phyloP scores from a whole-genome alignment of 2,329 filamentous ascomycete genomes.

The Juglanconis juglandina region DNA sequence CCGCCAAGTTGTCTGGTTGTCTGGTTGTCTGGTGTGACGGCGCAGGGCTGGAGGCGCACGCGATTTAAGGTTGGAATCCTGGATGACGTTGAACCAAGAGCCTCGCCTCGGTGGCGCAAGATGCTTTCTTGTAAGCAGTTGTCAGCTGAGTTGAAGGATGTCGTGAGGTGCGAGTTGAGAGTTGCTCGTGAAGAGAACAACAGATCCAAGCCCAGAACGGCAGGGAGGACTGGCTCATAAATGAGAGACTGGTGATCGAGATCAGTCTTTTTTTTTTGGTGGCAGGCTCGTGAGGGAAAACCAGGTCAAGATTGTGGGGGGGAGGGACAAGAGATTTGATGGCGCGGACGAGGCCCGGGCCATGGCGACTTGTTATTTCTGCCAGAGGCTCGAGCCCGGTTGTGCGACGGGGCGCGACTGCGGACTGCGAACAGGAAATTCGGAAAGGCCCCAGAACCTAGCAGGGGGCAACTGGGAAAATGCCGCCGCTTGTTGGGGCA shows the following conservation, averaged over 20 bases:
- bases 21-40: not conserved
- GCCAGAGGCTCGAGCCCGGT: not conserved
- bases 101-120: not conserved
- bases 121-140: not conserved
- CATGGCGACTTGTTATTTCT: slow-evolving; percentile 2
- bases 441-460: no score
- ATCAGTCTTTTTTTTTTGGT: not conserved
- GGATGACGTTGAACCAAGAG: slow-evolving; percentile 13
- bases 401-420: not conserved
- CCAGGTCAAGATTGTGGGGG: slow-evolving; percentile 1
- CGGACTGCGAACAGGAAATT: not conserved
- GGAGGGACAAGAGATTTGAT: slow-evolving; percentile 8
- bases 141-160: slow-evolving; percentile 1
- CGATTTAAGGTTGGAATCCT: slow-evolving; percentile 8
- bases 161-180: not conserved
- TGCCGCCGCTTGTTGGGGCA: slow-evolving; percentile 4
- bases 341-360: not conserved
- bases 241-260: not conserved
- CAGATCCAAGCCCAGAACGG: not conserved
- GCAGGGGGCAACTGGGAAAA: not conserved
- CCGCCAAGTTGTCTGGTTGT: slow-evolving; percentile 1
- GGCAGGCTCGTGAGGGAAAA: not conserved
- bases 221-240: not conserved
- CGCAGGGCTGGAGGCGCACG: slow-evolving; percentile 3
- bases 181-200: not conserved